Evolutionary conservation across 805 yeast genomes (phyloP), one percentile per base, ranked within the genome.

Genomic region (Candida argentea): DNA sequence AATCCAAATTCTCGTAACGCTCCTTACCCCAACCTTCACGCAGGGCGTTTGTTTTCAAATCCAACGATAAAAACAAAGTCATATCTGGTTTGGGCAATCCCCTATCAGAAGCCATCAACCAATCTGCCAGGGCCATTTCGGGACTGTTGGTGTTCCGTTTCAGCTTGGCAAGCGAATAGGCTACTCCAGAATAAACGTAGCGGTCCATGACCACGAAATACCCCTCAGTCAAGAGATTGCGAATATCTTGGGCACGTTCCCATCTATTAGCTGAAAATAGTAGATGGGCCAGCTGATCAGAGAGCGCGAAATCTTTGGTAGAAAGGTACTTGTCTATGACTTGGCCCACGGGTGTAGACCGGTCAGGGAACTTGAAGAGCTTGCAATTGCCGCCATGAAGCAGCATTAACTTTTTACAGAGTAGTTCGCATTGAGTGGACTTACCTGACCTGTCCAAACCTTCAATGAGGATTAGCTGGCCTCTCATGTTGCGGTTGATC

Each of bases 371-470:
- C 50, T 85, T 87, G 36, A 81, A 44, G 20, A 81, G 52, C 31
- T 61, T 59, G 10, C 44, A 41, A 6, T 38, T 16, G 10, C 32
- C 29, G 23, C 34, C 27, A 22, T 32, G 30, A 4, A 20, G 8
- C 13, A n/a, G 15, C 2, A 31, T 28, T 3, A 55, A 39, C 17
- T 34, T 29, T 8, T 29, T 27, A 1, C 42, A 30, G 4, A 61
- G 47, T 3, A 66, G 66, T 4, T 55, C 44, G 2, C 61, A 60
- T 48, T 91, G 98, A 0, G 96, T 86, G 3, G 95, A 73, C 45
- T 91, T 91, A 0, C 99, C 99, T 0, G 96, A 79, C 27, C 99
- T 59, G 45, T 91, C 99, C 1, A 91, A 69, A 0, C 99, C 99
- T 52, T 91, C 99, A 2, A 91, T 65, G 1, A 85, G 68, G 14